A percentile compares a stretch with the other conserved stretches of the same genome.
Conservation (phyloP, 805 yeast genomes). For the Wickerhamomyces bisporus region DNA sequence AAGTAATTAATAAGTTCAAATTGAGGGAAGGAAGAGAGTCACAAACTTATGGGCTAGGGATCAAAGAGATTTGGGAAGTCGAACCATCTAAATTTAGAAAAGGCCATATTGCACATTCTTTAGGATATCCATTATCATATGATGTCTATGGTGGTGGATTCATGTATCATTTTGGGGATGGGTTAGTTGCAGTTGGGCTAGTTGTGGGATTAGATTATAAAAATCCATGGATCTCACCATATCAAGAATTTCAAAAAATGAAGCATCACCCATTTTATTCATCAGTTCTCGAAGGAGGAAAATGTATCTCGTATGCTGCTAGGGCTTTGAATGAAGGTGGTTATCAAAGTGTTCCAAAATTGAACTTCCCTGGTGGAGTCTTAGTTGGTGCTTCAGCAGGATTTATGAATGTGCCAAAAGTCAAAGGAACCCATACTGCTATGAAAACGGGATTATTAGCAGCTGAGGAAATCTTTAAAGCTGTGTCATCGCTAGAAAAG, state of each 20-base stretch:
- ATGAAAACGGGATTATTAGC: slow-evolving; percentile 95
- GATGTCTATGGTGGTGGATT: slow-evolving; percentile 95
- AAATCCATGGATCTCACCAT: slow-evolving; percentile 94
- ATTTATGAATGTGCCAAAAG: slow-evolving; percentile 93
- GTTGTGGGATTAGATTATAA: slow-evolving; percentile 92
- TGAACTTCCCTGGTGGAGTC: slow-evolving; percentile 94
- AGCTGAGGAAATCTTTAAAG: slow-evolving; percentile 72
- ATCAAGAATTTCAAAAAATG: slow-evolving; percentile 92
- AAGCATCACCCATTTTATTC: slow-evolving; percentile 85
- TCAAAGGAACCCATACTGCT: slow-evolving; percentile 97
- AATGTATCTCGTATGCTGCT: slow-evolving; percentile 91
- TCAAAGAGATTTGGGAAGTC: slow-evolving; percentile 97
- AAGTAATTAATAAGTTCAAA: slow-evolving; percentile 62
- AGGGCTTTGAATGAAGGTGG: slow-evolving; percentile 98
- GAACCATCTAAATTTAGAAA: slow-evolving; percentile 70
- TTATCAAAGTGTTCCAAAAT: slow-evolving; percentile 82
- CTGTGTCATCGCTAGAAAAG: slow-evolving; percentile 39
- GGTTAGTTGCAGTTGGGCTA: slow-evolving; percentile 85
- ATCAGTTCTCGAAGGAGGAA: slow-evolving; percentile 76
- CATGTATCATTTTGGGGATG: slow-evolving; percentile 94
- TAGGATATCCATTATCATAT: slow-evolving; percentile 79
- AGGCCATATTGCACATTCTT: slow-evolving; percentile 79
- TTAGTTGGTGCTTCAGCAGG: slow-evolving; percentile 96
- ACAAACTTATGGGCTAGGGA: slow-evolving; percentile 94
- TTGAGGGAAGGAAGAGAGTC: slow-evolving; percentile 60